These are phyloP conservation scores for Penicillium sp. DNA, from an alignment of 2,329 filamentous ascomycete species.

Conservation along the genomic window DNA sequence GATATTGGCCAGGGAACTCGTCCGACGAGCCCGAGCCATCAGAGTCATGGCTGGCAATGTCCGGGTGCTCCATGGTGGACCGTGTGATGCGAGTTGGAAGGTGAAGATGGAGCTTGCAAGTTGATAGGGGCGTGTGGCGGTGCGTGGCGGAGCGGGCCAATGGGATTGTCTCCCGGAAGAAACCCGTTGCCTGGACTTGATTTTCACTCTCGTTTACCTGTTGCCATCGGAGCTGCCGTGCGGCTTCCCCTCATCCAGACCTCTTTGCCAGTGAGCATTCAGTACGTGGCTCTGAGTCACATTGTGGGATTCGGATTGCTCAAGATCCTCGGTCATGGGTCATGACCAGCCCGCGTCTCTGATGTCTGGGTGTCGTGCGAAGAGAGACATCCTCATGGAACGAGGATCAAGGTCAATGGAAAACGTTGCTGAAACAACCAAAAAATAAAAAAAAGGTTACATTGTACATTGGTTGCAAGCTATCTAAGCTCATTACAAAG, in stretches of 20 bases:
- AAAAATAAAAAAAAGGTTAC: not conserved
- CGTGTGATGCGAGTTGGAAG: conserved; percentile 15
- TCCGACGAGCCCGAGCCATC: conserved; percentile 44
- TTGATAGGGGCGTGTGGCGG: conserved; percentile 31
- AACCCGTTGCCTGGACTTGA: not conserved
- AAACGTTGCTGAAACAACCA: not conserved
- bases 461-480: not conserved
- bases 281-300: conserved; percentile 4
- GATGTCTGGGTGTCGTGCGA: not conserved
- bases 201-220: not conserved
- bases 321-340: conserved; percentile 1
- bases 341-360: not conserved
- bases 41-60: conserved; percentile 40
- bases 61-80: conserved; percentile 44
- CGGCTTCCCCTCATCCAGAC: not conserved
- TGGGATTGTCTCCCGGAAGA: conserved; percentile 1
- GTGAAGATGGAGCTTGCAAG: conserved; percentile 6
- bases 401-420: not conserved
- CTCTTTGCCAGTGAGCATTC: not conserved
- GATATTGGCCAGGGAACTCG: conserved; percentile 38
- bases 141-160: conserved; percentile 21
- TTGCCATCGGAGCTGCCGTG: conserved; percentile 1
- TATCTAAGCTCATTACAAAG: not conserved
- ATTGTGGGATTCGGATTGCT: not conserved
- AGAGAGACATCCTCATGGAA: not conserved